These are phyloP conservation scores for Gnomoniopsis smithogilvyi DNA, from an alignment of 2,329 filamentous ascomycete genomes.

Conservation along the genomic window DNA sequence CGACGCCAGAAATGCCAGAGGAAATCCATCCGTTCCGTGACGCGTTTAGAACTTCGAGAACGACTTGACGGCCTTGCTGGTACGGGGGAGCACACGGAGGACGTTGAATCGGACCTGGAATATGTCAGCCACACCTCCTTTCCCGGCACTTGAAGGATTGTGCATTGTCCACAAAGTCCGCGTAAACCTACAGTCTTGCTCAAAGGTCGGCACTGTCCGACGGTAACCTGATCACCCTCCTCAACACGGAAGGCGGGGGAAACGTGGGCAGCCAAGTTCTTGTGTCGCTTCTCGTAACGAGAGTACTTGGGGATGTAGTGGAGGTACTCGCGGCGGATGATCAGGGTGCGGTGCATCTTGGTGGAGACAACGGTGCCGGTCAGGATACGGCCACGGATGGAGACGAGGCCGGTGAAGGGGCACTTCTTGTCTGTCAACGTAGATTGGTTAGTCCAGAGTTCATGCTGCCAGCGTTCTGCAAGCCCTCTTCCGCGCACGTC, in stretches of 20 bases:
- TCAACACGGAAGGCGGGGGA: slow-evolving; percentile 99
- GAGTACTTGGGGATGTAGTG: slow-evolving; percentile 99
- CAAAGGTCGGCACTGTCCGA: slow-evolving; percentile 98
- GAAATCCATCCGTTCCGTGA: slow-evolving; percentile 23
- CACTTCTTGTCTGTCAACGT: slow-evolving; percentile 94
- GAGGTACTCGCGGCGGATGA: slow-evolving; percentile 99
- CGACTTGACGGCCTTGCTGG: slow-evolving; percentile 94
- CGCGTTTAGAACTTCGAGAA: slow-evolving; percentile 94
- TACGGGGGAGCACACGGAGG: slow-evolving; percentile 95
- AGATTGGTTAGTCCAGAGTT: slow-evolving; percentile 18
- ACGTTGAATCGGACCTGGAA: slow-evolving; percentile 96
- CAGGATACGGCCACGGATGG: slow-evolving; percentile 99
- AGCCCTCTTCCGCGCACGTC: not conserved
- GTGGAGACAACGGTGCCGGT: slow-evolving; percentile 98
- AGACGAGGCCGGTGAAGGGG: slow-evolving; percentile 98
- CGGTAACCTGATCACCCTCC: slow-evolving; percentile 98
- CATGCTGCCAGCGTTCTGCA: not conserved
- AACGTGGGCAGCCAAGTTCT: slow-evolving; percentile 99
- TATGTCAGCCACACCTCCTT: slow-evolving; percentile 15
- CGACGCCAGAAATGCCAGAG: slow-evolving; percentile 32
- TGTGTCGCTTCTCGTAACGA: slow-evolving; percentile 99
- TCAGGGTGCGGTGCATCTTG: slow-evolving; percentile 99
- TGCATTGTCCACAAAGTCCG: not conserved
- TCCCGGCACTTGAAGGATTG: not conserved
- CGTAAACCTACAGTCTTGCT: slow-evolving; percentile 90